Base-by-base conservation (phyloP, 2,329 filamentous ascomycete species). In the Fusarium sp. region DNA sequence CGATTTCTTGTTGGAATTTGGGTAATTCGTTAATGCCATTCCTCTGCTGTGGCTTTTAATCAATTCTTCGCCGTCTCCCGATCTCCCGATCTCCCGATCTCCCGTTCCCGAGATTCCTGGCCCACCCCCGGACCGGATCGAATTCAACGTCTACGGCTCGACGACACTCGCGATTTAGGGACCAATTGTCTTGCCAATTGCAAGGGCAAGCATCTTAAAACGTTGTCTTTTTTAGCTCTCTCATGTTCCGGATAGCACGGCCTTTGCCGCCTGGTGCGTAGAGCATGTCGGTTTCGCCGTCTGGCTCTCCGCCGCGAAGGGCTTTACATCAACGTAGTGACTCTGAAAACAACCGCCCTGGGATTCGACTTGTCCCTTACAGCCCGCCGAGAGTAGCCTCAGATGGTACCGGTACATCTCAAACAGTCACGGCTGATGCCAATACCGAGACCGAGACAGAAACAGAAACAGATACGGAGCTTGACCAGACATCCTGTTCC, bases 351-450 rank as follows among this genome's bases (percentile, higher is more conserved):
- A 72, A 72, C 48, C 70, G 69, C 51, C 69, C 74, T 5, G 71
- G 74, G 53, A 77, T 78, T 39, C 74, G 76, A n/a, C 52, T 78
- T 13, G 76, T 78, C 29, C 75, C 76, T 11, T 78, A 78, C 54
- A 77, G 71, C 47, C 76, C 76, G 26, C 74, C 76, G 43, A 72
- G 75, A 35, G 61, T 78, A 44, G 73, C 70, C 51, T 72, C 73
- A 35, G 75, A 74, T 56, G 72, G 60, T 22, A 72, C 74, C 6
- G 28, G 61, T 26, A 58, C 62, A 24, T 70, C 71, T 19, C 65
- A 67, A n/a, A 62, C 69, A 8, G 56, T 61, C 36, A 72, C 73
- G 9, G 63, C 65, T 39, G 68, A 69, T 54, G 58, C 61, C 31
- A 61, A 53, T 36, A 58, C 66, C 34, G 68, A 69, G 57, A 68